phyloP scores from a whole-genome alignment of 129 eudicot species.

The Centrapalus pauciflorus region DNA sequence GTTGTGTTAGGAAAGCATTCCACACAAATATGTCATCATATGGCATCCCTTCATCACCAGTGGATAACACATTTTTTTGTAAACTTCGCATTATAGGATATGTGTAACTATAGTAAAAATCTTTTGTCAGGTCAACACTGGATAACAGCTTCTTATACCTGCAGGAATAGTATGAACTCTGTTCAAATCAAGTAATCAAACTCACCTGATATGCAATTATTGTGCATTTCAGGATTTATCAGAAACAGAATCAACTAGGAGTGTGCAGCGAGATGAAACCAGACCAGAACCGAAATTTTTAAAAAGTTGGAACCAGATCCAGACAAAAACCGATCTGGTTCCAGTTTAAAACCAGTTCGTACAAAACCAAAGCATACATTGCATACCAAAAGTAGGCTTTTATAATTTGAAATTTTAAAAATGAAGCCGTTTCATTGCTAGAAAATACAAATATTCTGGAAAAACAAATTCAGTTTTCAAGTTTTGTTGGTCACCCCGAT shows the following conservation, averaged over 20 bases:
- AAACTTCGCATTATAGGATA: conserved; percentile 89
- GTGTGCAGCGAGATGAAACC: no score
- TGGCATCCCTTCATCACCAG: conserved; percentile 65
- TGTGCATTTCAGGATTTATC: neutral
- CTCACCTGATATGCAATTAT: conserved; percentile 3
- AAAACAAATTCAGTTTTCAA: no score
- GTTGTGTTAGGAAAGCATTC: conserved; percentile 84
- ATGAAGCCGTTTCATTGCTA: no score
- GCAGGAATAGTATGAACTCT: conserved; percentile 22
- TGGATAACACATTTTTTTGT: conserved; percentile 72
- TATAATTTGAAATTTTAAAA: no score
- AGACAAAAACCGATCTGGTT: no score
- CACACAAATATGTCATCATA: conserved; percentile 89
- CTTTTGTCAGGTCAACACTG: conserved; percentile 86
- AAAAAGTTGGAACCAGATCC: no score
- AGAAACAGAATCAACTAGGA: neutral
- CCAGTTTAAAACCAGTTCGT: no score
- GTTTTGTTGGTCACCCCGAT: no score
- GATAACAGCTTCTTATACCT: conserved; percentile 98
- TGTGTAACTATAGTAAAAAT: conserved; percentile 89
- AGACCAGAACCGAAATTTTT: no score
- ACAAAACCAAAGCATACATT: no score
- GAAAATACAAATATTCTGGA: no score
- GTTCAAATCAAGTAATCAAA: conserved; percentile 7
- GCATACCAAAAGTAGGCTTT: no score